Conservation (phyloP, 2,329 filamentous ascomycete genomes). For the Penicillium sp. region DNA sequence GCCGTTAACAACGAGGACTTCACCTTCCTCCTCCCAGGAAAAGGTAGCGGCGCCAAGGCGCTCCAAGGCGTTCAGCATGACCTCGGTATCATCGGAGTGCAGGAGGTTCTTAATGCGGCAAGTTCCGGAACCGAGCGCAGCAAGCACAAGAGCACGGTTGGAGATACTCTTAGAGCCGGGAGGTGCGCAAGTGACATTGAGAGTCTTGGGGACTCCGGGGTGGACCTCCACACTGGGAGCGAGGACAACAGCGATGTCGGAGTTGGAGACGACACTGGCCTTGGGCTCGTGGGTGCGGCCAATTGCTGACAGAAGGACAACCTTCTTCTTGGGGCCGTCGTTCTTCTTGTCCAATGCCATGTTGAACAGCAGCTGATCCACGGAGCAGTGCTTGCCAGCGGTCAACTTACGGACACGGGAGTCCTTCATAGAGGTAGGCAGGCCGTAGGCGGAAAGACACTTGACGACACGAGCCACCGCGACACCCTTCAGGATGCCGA, state of each 20-base stretch:
- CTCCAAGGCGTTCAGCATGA: constrained; percentile 90
- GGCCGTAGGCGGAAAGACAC: constrained; percentile 89
- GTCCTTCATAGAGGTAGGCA: constrained; percentile 83
- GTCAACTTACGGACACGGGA: constrained; percentile 79
- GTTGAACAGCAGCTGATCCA: constrained; percentile 81
- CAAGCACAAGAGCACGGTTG: constrained; percentile 90
- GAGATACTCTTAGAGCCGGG: constrained; percentile 98
- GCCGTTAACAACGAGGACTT: constrained; percentile 82
- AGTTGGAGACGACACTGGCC: constrained; percentile 86
- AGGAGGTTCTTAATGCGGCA: constrained; percentile 90
- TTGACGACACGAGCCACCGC: constrained; percentile 89
- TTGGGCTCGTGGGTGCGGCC: constrained; percentile 83
- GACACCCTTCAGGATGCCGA: constrained; percentile 80
- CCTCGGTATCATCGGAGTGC: constrained; percentile 95
- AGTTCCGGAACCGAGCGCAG: constrained; percentile 80
- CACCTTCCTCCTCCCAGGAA: constrained; percentile 92
- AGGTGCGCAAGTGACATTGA: constrained; percentile 76
- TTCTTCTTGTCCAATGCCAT: constrained; percentile 99
- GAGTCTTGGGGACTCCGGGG: constrained; percentile 66
- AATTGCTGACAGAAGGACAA: constrained; percentile 88
- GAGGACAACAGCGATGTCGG: constrained; percentile 77
- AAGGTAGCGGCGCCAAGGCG: constrained; percentile 84
- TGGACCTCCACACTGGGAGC: constrained; percentile 75
- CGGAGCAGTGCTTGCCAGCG: constrained; percentile 82
- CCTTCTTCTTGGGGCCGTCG: constrained; percentile 90